Conservation (phyloP, 2,329 filamentous ascomycete species). For the Chaetomium globosum region DNA sequence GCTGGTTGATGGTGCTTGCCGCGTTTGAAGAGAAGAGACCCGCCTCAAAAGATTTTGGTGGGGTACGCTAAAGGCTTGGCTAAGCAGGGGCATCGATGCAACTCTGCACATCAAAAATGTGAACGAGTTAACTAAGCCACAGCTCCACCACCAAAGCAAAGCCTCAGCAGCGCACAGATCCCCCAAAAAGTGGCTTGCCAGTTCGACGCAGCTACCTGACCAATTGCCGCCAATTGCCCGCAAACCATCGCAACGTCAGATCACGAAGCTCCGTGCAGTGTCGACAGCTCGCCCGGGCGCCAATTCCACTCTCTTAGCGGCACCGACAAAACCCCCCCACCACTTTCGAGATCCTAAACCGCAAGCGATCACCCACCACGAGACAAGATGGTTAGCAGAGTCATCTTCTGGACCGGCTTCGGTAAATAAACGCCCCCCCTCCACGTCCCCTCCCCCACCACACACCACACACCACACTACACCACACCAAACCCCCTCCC, state of each 20-base stretch:
- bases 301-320: slow-evolving; percentile 17
- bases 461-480: not conserved
- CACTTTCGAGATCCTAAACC: not conserved
- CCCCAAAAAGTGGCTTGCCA: slow-evolving; percentile 20
- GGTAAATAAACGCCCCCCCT: slow-evolving; percentile 56
- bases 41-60: slow-evolving; percentile 25
- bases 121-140: slow-evolving; percentile 20
- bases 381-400: slow-evolving; percentile 60
- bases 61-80: slow-evolving; percentile 8
- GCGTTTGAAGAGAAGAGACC: slow-evolving; percentile 10
- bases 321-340: not conserved
- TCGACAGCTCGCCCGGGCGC: slow-evolving; percentile 22
- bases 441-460: slow-evolving; percentile 8
- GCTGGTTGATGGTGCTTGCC: not conserved
- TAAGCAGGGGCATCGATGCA: slow-evolving; percentile 4
- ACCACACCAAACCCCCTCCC: not conserved
- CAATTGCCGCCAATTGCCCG: slow-evolving; percentile 13
- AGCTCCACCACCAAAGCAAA: slow-evolving; percentile 2
- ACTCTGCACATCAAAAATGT: not conserved
- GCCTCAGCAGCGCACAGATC: slow-evolving; percentile 11
- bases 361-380: slow-evolving; percentile 11
- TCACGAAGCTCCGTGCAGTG: slow-evolving; percentile 23
- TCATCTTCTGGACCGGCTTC: slow-evolving; percentile 88
- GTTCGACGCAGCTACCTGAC: slow-evolving; percentile 11
- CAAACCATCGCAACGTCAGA: slow-evolving; percentile 26